Base-by-base conservation (phyloP, 345 rosid species). In the Acer campestre region DNA sequence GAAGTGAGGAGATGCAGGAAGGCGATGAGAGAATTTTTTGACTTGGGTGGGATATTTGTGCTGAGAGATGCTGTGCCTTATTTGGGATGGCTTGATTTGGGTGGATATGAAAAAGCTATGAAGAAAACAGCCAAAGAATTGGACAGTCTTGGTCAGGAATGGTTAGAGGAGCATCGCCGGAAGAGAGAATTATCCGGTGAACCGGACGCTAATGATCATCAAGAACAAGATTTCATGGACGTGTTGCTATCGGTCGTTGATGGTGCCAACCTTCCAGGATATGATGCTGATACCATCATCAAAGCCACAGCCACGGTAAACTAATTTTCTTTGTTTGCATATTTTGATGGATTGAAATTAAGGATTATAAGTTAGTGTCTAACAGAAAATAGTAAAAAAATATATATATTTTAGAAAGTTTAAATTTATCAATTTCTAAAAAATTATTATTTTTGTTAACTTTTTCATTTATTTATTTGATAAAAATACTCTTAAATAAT, bases 91-190 rank as follows among this genome's bases (percentile, higher is more conserved):
- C 22, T 84, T 29, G 89, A 86, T 70, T 8, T 86, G 38, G 89
- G 85, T 0, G 86, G 86, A 0, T 69, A 81, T 35, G 86, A 79
- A 49, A 86, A 80, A 80, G 81, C 58, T 25, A 86, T 86, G 89
- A 78, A 79, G 78, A 75, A 61, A 46, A 75, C 78, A 23, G 71
- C 79, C 10, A 74, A 75, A 27, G 86, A 81, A 29, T 25, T 84
- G 55, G 83, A 86, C 12, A 12, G 9, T 2, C 40, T 83, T 16
- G 35, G 27, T 6, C 62, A 58, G 18, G 79, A 61, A 40, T 83
- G 83, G 86, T 49, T 83, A 18, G 67, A 77, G 1, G 83, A 83
- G 46, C 83, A 83, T 46, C 55, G 62, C 22, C 18, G 18, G 68
- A 76, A 69, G 62, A 75, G 62, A 49, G 20, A 25, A 7, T 35